Evolutionary conservation across 2,329 filamentous ascomycete species (phyloP), one percentile per base, ranked within the genome.

Genomic region (Thelonectria discophora): DNA sequence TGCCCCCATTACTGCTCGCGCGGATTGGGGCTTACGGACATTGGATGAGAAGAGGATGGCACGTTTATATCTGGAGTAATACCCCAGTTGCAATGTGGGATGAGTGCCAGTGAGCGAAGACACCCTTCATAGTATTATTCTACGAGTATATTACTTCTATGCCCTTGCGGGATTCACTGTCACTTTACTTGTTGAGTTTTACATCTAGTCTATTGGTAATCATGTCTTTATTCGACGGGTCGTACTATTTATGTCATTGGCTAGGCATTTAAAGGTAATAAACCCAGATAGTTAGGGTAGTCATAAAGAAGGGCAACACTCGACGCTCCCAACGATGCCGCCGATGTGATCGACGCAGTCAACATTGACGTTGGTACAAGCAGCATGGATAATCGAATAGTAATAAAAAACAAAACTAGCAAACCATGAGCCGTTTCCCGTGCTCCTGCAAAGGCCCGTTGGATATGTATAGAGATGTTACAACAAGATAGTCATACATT

Each of bases 11-110:
- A 12, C 53, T 48, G 46, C 45, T 34, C 21, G 37, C 40, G 48
- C 32, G 55, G 34, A 39, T 43, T 48, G 45, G 51, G 47, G 34
- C 45, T 48, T 53, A 27, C 42, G 20, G 47, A 53, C 54, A 53
- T 37, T 17, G 48, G 42, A 18, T 46, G 47, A 50, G 34, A 27
- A 30, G 49, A 30, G 47, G 55, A 34, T 37, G 52, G 50, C 60
- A 62, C 27, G 43, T 30, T 54, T 27, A 52, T 63, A 49, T 40
- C 58, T 63, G 63, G 52, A 62, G 52, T 67, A 67, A 66, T 64
- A 68, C 62, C 65, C 66, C 46, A 34, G 47, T 58, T 55, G 50
- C 62, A 55, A 49, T 66, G 48, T 42, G 50, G 58, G 43, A 63
- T 39, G 53, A 55, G 20, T n/a, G n/a, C n/a, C n/a, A n/a, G 17